phyloP scores from a whole-genome alignment of 1,284 basidiomycete species.

The Rhodotorula mucilaginosa region DNA sequence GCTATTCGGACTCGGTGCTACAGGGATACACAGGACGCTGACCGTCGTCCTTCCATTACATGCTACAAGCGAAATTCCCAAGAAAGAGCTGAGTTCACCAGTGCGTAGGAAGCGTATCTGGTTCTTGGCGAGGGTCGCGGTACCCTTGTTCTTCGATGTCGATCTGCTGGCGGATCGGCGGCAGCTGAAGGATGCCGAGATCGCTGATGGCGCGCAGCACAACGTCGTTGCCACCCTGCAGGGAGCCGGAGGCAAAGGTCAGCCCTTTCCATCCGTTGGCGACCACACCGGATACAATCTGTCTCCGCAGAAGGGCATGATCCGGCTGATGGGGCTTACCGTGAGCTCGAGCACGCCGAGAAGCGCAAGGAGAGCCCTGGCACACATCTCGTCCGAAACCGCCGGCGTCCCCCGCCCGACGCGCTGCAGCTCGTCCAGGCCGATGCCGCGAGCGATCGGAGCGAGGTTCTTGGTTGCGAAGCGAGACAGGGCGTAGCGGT shows the following conservation, averaged over 20 bases:
- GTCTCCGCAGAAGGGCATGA: no score
- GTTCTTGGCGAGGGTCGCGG: neutral
- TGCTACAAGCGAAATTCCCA: neutral
- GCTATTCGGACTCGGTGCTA: neutral
- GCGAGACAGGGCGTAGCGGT: neutral
- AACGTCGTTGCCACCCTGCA: neutral
- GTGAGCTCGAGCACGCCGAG: slow-evolving; percentile 8
- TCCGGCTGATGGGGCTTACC: neutral
- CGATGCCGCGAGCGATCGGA: neutral
- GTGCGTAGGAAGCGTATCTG: neutral
- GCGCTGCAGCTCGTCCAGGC: slow-evolving; percentile 5
- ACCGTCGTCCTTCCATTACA: no score
- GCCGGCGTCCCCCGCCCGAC: neutral
- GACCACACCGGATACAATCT: no score
- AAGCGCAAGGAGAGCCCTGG: neutral
- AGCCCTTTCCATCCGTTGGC: neutral
- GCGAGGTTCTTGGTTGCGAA: neutral
- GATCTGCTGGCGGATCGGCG: neutral
- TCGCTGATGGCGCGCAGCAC: neutral
- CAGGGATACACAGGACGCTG: no score
- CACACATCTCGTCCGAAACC: slow-evolving; percentile 13
- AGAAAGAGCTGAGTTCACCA: no score
- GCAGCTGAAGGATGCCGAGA: slow-evolving; percentile 9
- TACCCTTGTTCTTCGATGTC: neutral
- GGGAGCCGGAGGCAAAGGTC: neutral